Evolutionary conservation across 2,329 filamentous ascomycete species (phyloP), one percentile per base, ranked within the genome.

Genomic region (Periconia sp.): DNA sequence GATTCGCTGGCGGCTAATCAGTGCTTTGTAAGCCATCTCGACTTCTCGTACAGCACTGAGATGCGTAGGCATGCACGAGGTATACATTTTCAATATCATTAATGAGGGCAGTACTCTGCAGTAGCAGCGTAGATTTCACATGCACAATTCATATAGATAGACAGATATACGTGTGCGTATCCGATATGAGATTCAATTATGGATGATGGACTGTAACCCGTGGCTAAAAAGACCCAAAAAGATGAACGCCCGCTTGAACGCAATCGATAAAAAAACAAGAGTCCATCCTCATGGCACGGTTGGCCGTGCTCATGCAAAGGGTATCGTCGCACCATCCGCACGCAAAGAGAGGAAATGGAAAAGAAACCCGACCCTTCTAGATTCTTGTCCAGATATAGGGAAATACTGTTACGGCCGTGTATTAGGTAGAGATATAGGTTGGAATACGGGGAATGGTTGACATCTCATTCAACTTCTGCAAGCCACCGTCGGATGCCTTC

Each of bases 401-500:
- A 37, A 37, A 13, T 37, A 5, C 10, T 37, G 6, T 27, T 27
- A 8, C 23, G 23, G 23, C 23, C 23, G 23, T 5, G 43, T 54
- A 35, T 50, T 54, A 45, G 37, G 41, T 45, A 20, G 23, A 19
- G 47, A 53, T 17, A 53, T 17, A 50, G n/a, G 42, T 47, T 50
- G 19, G 53, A 27, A 45, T 53, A 46, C 19, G 43, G 7, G 44
- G 42, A 14, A 18, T 13, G 30, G 23, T 23, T 6, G 31, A 52
- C 50, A 23, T 50, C 37, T 67, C 47, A 71, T 52, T 73, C 70
- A 0, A 73, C 70, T 52, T 71, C 69, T 13, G 60, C 53, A 31
- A 85, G 69, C 84, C 84, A 86, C 41, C 76, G 70, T 49, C 78
- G 73, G 20, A 86, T 81, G 2, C 85, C 84, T 52, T 84, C 79